Base-by-base conservation (phyloP, 352 stramenopile species). In the Pythium grandisporangium region DNA sequence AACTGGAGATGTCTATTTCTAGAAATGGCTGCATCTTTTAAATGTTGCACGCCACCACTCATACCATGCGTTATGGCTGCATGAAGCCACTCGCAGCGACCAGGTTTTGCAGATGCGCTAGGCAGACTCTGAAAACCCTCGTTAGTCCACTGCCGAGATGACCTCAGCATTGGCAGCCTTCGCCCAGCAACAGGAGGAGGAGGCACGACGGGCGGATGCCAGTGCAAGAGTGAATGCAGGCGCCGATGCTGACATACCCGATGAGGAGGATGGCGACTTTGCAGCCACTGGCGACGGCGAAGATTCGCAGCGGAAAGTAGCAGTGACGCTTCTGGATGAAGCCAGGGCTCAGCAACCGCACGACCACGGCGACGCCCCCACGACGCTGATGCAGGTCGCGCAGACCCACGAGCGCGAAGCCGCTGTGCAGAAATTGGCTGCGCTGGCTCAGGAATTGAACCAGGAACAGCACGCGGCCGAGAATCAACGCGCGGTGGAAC, bases 361-460 rank as follows among this genome's bases (percentile, higher is more conserved):
- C 30, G 52, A 17, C 37, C 55, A 20, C 37, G 27, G 27, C 27
- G 27, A 32, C 27, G 24, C 48, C 53, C 22, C 61, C 2, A 5
- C 65, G 27, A 45, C 59, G 13, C 37, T 67, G 7, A 41, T 51
- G 13, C 43, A 34, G 1, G 44, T 34, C 19, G 40, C 38, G 2
- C 12, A 42, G 51, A 10, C 45, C 6, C 21, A 57, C 22, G 36
- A 58, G 6, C 14, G 41, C 10, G 10, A 37, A 11, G 27, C 19
- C 11, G 41, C 39, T 1, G 51, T 42, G 22, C 30, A 38, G 11
- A 59, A 58, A 17, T 38, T 77, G 12, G 19, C 30, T 11, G 22
- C 46, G 19, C 30, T 84, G 11, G 68, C 71, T 2, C 57, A 48
- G 2, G 38, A 80, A 22, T 55, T 82, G 8, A 57, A 66, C n/a